Percentiles rank a stretch among this genome's conserved stretches.
Conservation (phyloP, 345 rosid genomes). For the Eutrema japonicum region DNA sequence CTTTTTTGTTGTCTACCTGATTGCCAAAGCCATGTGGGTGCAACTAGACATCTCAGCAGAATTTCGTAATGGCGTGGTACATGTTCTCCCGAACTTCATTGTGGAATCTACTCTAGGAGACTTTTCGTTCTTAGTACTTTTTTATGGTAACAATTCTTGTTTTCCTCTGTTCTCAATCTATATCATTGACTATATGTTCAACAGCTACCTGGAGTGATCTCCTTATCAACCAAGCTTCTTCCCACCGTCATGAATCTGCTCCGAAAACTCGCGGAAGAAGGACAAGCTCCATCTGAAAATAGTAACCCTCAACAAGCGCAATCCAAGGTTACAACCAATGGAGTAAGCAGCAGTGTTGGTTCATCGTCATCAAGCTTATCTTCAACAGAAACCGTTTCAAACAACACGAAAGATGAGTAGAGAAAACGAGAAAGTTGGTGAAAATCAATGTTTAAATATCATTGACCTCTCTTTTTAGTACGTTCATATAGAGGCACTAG, state of each 20-base stretch:
- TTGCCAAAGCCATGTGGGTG: slow-evolving; percentile 88
- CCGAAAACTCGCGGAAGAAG: slow-evolving; percentile 71
- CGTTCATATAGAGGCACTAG: slow-evolving; percentile 45
- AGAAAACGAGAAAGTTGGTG: not conserved
- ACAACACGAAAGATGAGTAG: slow-evolving; percentile 57
- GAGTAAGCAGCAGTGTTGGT: slow-evolving; percentile 38
- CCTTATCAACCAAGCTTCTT: slow-evolving; percentile 68
- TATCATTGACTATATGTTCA: not conserved
- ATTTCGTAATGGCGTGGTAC: slow-evolving; percentile 82
- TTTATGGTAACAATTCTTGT: not conserved
- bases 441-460: not conserved
- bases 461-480: slow-evolving; percentile 19
- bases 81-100: slow-evolving; percentile 43
- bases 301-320: slow-evolving; percentile 40
- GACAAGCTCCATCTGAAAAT: slow-evolving; percentile 52
- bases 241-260: slow-evolving; percentile 82
- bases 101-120: slow-evolving; percentile 42
- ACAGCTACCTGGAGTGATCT: slow-evolving; percentile 78
- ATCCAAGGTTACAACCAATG: slow-evolving; percentile 42
- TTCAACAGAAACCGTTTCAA: slow-evolving; percentile 38
- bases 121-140: not conserved
- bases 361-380: slow-evolving; percentile 46
- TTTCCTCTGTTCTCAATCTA: slow-evolving; percentile 15
- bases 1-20: slow-evolving; percentile 65
- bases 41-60: slow-evolving; percentile 82